These are phyloP conservation scores for Neocucurbitaria cava DNA, from an alignment of 2,329 filamentous ascomycete species.

Conservation along the genomic window DNA sequence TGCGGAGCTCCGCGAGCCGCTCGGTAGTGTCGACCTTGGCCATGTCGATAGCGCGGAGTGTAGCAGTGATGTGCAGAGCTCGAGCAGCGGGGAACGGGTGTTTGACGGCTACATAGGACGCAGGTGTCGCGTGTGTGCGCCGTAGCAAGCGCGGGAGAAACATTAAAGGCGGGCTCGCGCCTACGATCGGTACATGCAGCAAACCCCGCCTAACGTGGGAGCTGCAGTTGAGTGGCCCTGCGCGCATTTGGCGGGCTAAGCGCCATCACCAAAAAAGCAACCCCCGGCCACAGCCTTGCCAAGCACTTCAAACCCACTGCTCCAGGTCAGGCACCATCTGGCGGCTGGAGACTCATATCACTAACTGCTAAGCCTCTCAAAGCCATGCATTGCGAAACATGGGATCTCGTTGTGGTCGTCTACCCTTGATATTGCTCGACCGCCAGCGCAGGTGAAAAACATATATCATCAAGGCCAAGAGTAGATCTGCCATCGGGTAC, in stretches of 20 bases:
- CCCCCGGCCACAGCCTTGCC: slow-evolving; percentile 16
- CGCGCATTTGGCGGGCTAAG: slow-evolving; percentile 5
- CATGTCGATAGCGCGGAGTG: slow-evolving; percentile 64
- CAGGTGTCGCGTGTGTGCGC: slow-evolving; percentile 37
- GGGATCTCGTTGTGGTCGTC: slow-evolving; percentile 9
- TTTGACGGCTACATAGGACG: slow-evolving; percentile 35
- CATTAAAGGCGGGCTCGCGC: slow-evolving; percentile 34
- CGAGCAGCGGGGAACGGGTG: slow-evolving; percentile 17
- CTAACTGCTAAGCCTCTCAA: not conserved
- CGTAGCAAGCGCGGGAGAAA: slow-evolving; percentile 36
- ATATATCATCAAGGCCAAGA: not conserved
- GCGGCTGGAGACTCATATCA: not conserved
- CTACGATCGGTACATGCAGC: slow-evolving; percentile 26
- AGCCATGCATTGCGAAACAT: slow-evolving; percentile 20
- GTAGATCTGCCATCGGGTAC: not conserved
- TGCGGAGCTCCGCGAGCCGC: slow-evolving; percentile 77
- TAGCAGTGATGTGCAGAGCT: slow-evolving; percentile 41
- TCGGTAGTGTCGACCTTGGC: slow-evolving; percentile 78
- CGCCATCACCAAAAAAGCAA: not conserved
- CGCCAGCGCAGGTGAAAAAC: slow-evolving; percentile 22
- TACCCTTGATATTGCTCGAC: slow-evolving; percentile 12
- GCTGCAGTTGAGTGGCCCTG: slow-evolving; percentile 15
- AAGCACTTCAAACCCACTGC: slow-evolving; percentile 2
- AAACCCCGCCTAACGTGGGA: slow-evolving; percentile 31
- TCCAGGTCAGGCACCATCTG: not conserved